These are phyloP conservation scores for Lactifluus pinguis DNA, from an alignment of 768 basidiomycete genomes.

Conservation along the genomic window DNA sequence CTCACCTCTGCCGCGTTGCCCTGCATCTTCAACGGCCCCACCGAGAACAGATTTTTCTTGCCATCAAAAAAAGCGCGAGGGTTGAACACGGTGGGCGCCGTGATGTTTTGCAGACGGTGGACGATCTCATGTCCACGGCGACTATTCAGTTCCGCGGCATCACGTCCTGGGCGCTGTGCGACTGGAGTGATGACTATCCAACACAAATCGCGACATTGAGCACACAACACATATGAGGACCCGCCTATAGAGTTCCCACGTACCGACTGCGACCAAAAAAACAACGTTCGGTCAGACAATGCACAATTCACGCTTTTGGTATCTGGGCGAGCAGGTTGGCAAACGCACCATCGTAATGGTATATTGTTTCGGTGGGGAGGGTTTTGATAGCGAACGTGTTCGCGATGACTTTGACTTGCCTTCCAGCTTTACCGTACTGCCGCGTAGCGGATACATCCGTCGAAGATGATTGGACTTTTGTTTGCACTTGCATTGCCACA, in stretches of 20 bases:
- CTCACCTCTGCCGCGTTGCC: constrained; percentile 13
- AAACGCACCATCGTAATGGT: constrained; percentile 14
- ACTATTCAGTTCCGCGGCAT: background rate
- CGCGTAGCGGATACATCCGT: background rate
- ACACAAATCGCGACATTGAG: background rate
- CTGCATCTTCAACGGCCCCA: constrained; percentile 11
- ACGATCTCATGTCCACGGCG: constrained; percentile 16
- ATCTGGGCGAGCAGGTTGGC: background rate
- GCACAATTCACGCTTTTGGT: background rate
- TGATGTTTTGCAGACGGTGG: constrained; percentile 8
- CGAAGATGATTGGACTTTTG: background rate
- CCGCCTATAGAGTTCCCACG: background rate
- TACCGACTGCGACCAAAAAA: constrained; percentile 7
- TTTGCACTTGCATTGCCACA: background rate
- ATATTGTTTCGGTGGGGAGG: constrained; percentile 9
- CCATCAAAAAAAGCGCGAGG: constrained; percentile 15
- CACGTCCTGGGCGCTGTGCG: constrained; percentile 5
- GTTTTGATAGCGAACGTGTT: constrained; percentile 12
- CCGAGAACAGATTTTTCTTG: constrained; percentile 17
- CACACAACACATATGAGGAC: background rate
- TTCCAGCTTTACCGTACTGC: constrained; percentile 8
- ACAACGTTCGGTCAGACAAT: background rate
- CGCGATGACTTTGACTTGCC: constrained; percentile 6
- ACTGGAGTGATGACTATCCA: constrained; percentile 2
- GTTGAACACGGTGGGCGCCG: constrained; percentile 5